A percentile compares a stretch with the other conserved stretches of the same genome.
These are phyloP conservation scores for Avena insularis DNA, from an alignment of 176 grass and related monocot genomes.

Conservation along the genomic window DNA sequence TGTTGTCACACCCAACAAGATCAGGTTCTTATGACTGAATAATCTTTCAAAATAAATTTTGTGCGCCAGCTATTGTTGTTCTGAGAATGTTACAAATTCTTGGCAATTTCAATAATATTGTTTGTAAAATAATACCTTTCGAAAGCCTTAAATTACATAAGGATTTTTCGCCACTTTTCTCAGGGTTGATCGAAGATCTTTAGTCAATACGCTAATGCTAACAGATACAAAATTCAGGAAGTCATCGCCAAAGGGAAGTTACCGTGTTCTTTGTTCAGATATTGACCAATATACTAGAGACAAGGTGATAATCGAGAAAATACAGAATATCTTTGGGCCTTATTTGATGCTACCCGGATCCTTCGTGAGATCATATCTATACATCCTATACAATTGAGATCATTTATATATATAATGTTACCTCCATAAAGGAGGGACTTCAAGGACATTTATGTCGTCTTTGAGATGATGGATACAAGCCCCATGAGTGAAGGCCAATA, in stretches of 20 bases:
- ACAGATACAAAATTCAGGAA: constrained; percentile 92
- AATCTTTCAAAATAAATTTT: no score
- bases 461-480: constrained; percentile 64
- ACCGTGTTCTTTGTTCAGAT: constrained; percentile 88
- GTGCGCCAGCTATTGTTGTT: no score
- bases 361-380: constrained; percentile 89
- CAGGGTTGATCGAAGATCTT: constrained; percentile 87
- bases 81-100: no score
- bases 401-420: no score
- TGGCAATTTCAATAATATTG: no score
- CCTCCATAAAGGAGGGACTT: no score
- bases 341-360: constrained; percentile 81
- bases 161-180: not conserved
- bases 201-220: constrained; percentile 77
- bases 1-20: no score
- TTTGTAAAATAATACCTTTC: no score
- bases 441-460: constrained; percentile 77
- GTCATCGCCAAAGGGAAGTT: constrained; percentile 87
- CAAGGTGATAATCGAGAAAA: constrained; percentile 95
- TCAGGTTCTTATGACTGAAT: no score
- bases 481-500: constrained; percentile 96
- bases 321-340: constrained; percentile 83
- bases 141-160: no score
- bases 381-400: constrained; percentile 85
- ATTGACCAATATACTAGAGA: constrained; percentile 79